A percentile compares a stretch with the other conserved stretches of the same genome.
Conservation (phyloP, 2,329 filamentous ascomycete species). For the Colletotrichum sidae region DNA sequence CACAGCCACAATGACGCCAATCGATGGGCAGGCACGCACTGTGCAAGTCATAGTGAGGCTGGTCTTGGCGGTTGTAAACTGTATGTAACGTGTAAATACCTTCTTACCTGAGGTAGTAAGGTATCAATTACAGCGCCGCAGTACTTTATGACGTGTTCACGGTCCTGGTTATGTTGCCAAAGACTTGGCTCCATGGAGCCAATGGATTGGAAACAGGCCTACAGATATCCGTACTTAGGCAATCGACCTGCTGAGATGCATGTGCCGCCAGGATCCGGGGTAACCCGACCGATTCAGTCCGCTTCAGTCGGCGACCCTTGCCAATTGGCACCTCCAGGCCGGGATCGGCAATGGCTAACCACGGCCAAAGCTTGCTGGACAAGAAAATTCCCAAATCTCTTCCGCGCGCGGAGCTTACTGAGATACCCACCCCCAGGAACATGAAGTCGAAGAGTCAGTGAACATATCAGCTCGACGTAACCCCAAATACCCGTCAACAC, state of each 20-base stretch:
- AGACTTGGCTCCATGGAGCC: no score
- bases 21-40: no score
- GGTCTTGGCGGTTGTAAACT: no score
- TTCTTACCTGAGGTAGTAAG: no score
- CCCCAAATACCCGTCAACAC: background rate
- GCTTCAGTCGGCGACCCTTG: conserved; percentile 25
- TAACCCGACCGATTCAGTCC: conserved; percentile 29
- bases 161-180: no score
- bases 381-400: conserved; percentile 34
- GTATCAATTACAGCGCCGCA: no score
- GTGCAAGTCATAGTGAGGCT: no score
- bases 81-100: no score
- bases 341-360: conserved; percentile 37
- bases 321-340: conserved; percentile 29
- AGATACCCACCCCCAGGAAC: conserved; percentile 6
- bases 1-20: no score
- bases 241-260: conserved; percentile 4
- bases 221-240: conserved; percentile 16
- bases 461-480: background rate
- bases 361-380: conserved; percentile 29
- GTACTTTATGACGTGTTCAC: no score
- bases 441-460: conserved; percentile 14
- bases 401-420: conserved; percentile 37
- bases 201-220: conserved; percentile 19
- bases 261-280: conserved; percentile 25